Evolutionary conservation across 345 rosid species (phyloP).

Genomic region (Hevea brasiliensis): DNA sequence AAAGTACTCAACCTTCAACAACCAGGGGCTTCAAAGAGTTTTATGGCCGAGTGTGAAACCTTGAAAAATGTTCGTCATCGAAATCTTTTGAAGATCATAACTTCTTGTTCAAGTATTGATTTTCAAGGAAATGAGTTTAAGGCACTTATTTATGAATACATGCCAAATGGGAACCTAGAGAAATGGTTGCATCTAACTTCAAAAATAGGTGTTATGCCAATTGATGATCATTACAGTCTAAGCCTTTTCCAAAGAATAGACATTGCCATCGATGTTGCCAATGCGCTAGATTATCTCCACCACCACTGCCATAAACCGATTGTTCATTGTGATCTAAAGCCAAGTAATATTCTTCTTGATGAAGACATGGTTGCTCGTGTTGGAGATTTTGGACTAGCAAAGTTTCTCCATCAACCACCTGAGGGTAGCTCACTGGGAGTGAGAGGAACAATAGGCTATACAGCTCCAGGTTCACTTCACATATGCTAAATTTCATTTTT

Average conservation of each 20-base stretch:
- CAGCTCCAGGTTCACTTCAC: slow-evolving; percentile 45
- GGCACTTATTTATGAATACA: slow-evolving; percentile 19
- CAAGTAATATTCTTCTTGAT: slow-evolving; percentile 35
- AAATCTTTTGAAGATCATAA: slow-evolving; percentile 22
- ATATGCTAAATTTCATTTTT: too few relatives aligned
- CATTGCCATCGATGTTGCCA: slow-evolving; percentile 39
- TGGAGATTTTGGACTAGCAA: slow-evolving; percentile 50
- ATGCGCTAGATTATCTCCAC: slow-evolving; percentile 45
- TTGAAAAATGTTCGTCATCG: slow-evolving; percentile 22
- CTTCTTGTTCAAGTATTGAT: slow-evolving; percentile 24
- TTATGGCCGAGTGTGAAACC: slow-evolving; percentile 24
- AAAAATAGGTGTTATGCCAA: too few relatives aligned
- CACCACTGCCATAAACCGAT: slow-evolving; percentile 25
- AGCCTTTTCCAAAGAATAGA: slow-evolving; percentile 26
- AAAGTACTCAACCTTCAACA: slow-evolving; percentile 18
- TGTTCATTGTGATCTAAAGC: slow-evolving; percentile 44
- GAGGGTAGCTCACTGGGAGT: slow-evolving; percentile 38
- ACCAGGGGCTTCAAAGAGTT: slow-evolving; percentile 18
- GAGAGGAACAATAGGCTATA: slow-evolving; percentile 50
- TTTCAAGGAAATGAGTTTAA: slow-evolving; percentile 20
- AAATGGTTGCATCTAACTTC: slow-evolving; percentile 13
- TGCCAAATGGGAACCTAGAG: slow-evolving; percentile 24
- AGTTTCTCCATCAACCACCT: slow-evolving; percentile 21
- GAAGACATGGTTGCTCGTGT: slow-evolving; percentile 40
- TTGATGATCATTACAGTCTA: background rate